Percentiles rank a stretch among this genome's conserved stretches.
Evolutionary conservation across 2,329 filamentous ascomycete genomes (phyloP).

Genomic region (Phialophora macrospora): DNA sequence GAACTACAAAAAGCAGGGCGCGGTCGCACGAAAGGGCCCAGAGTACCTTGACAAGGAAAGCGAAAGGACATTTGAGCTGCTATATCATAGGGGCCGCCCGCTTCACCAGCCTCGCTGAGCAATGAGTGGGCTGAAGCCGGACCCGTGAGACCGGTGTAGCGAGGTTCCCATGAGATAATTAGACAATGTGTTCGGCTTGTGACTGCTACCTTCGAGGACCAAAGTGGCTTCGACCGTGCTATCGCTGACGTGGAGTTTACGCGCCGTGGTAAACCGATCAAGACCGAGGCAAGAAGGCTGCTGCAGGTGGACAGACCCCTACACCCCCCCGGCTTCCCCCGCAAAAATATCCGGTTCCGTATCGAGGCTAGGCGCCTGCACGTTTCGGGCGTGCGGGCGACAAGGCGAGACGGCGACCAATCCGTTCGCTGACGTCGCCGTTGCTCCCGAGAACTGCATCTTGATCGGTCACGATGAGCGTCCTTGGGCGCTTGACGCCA

Average conservation of each 20-base stretch:
- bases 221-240: background rate
- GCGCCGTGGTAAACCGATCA: background rate
- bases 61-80: conserved; percentile 27
- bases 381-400: conserved; percentile 25
- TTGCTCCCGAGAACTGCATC: conserved; percentile 9
- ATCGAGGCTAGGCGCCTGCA: background rate
- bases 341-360: background rate
- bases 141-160: background rate
- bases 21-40: conserved; percentile 25
- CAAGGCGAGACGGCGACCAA: conserved; percentile 32
- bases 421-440: conserved; percentile 35
- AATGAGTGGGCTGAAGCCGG: background rate
- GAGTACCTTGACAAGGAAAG: conserved; percentile 34
- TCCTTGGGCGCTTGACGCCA: background rate
- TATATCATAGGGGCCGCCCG: conserved; percentile 25
- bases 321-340: background rate
- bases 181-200: background rate
- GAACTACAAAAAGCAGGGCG: conserved; percentile 37
- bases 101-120: conserved; percentile 34
- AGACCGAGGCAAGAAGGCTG: background rate
- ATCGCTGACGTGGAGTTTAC: background rate
- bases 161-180: background rate
- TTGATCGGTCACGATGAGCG: background rate
- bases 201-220: background rate
- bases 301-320: no score